Evolutionary conservation across 2,329 filamentous ascomycete genomes (phyloP), one percentile per base, ranked within the genome.

Genomic region (Coleophoma cylindrospora): DNA sequence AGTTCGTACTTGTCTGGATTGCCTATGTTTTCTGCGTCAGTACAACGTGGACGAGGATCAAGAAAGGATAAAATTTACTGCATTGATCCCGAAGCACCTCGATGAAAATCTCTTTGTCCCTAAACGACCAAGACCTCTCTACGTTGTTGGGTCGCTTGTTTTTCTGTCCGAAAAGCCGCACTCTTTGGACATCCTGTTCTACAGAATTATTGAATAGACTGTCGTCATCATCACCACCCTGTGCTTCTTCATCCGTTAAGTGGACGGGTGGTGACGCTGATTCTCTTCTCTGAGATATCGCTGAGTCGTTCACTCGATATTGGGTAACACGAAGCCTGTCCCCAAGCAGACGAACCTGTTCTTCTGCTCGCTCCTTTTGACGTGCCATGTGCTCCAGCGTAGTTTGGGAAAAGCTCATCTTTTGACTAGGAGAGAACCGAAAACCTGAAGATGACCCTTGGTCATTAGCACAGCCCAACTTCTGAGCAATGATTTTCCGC

Each of bases 1-100:
- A 47, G 48, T 40, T 52, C 40, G 41, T 61, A 62, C 32, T 55
- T 51, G 41, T 57, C 54, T 4, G 32, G 46, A 32, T 48, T 34
- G 6, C 51, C 56, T 59, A 19, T 7, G 21, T 19, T 27, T 33
- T 32, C 37, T 57, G 43, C 7, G 34, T n/a, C 27, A 27, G 27
- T 10, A 27, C 27, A 27, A 27, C 7, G 27, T 27, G 27, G 9
- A 27, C 27, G 4, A 27, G 27, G 27, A 27, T 27, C 9, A 10
- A 27, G 27, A 27, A 10, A 27, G 27, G 27, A 27, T 27, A 27
- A 8, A 27, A 8, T 10, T 13, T 41, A 41, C 40, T 22, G 13
- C 40, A 22, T 41, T 22, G 17, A 7, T 13, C 40, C 19, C 22
- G 17, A 22, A 44, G 41, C 3, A 33, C 32, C 12, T 44, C 27